Conservation (phyloP, 257 asterid species). For the Solanum corneliomulleri region DNA sequence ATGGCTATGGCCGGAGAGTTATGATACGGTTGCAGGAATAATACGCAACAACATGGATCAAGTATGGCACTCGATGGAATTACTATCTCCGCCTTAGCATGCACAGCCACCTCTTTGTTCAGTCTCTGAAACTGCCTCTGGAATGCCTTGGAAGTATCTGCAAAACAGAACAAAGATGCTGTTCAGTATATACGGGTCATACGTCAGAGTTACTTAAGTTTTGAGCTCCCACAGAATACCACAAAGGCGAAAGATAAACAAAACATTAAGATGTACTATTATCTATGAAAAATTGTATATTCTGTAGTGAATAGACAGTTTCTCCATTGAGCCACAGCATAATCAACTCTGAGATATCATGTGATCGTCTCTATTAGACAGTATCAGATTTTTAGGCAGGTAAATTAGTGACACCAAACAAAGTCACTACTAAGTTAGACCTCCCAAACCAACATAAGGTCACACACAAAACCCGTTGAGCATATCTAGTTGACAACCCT, state of each 20-base stretch:
- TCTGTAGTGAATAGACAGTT: background rate
- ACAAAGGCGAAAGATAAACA: too few relatives aligned
- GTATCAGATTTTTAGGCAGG: background rate
- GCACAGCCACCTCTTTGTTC: slow-evolving; percentile 91
- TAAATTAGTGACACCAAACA: background rate
- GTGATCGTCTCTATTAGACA: background rate
- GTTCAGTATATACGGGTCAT: background rate
- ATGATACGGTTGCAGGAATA: background rate
- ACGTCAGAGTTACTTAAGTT: background rate
- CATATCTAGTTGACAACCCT: background rate
- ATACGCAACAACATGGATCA: background rate
- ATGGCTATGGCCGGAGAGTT: background rate
- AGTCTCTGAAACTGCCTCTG: slow-evolving; percentile 66
- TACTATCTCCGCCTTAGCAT: slow-evolving; percentile 38
- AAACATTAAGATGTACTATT: background rate
- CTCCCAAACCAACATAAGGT: background rate
- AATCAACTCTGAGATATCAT: background rate
- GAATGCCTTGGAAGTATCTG: slow-evolving; percentile 89
- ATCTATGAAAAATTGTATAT: background rate
- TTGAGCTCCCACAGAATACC: background rate
- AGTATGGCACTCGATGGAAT: background rate
- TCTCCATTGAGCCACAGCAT: background rate
- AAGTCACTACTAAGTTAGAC: background rate
- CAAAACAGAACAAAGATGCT: background rate
- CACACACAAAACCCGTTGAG: background rate